phyloP scores from a whole-genome alignment of 306 rosid genomes.

The Cicer bijugum region DNA sequence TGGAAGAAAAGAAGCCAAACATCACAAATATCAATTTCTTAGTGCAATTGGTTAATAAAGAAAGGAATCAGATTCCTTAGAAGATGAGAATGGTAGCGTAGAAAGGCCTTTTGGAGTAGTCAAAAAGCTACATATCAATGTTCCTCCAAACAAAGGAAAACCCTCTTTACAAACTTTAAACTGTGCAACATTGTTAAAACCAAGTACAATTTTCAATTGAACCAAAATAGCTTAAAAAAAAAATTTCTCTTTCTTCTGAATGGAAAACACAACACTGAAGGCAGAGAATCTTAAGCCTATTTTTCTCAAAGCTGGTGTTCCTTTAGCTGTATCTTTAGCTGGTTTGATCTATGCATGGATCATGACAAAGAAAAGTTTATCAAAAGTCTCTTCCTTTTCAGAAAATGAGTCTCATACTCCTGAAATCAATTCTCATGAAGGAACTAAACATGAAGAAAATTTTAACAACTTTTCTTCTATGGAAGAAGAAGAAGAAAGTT shows the following conservation, averaged over 20 bases:
- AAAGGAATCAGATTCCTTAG: slow-evolving; percentile 63
- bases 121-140: slow-evolving; percentile 54
- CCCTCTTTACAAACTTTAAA: slow-evolving; percentile 38
- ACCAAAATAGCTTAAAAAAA: slow-evolving; percentile 6
- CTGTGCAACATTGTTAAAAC: slow-evolving; percentile 34
- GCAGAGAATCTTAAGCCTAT: slow-evolving; percentile 51
- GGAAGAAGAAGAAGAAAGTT: slow-evolving; percentile 21
- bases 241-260: slow-evolving; percentile 37
- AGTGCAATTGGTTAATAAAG: slow-evolving; percentile 37
- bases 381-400: slow-evolving; percentile 36
- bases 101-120: slow-evolving; percentile 47
- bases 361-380: slow-evolving; percentile 52
- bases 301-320: slow-evolving; percentile 70
- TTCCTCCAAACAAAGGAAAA: slow-evolving; percentile 48
- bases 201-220: background rate
- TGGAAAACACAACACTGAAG: slow-evolving; percentile 58
- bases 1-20: slow-evolving; percentile 49
- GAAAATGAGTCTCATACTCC: slow-evolving; percentile 12
- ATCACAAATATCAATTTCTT: slow-evolving; percentile 22
- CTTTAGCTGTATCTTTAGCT: slow-evolving; percentile 66
- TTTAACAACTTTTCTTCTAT: slow-evolving; percentile 39
- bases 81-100: slow-evolving; percentile 35
- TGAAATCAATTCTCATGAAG: slow-evolving; percentile 44
- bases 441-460: slow-evolving; percentile 40
- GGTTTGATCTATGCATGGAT: slow-evolving; percentile 64